phyloP scores from a whole-genome alignment of 768 basidiomycete genomes.

The Tulasnella sp. region DNA sequence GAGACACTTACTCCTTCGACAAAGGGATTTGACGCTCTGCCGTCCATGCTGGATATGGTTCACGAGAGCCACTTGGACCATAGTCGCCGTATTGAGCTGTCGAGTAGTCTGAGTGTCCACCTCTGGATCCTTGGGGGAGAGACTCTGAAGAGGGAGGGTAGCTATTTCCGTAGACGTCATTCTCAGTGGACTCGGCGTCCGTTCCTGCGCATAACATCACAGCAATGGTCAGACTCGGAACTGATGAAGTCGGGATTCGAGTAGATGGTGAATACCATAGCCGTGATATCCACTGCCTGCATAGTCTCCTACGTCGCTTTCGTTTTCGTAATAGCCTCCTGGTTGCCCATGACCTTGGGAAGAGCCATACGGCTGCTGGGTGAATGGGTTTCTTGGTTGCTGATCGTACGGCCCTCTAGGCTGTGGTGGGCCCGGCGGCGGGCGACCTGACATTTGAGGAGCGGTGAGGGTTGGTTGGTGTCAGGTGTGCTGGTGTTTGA shows the following conservation, averaged over 20 bases:
- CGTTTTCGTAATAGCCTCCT: constrained; percentile 68
- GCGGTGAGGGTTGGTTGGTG: not conserved
- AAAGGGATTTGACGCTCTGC: constrained; percentile 92
- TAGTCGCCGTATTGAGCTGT: constrained; percentile 74
- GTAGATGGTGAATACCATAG: constrained; percentile 56
- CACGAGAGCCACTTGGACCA: constrained; percentile 60
- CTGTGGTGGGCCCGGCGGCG: constrained; percentile 23
- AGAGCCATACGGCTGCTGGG: not conserved
- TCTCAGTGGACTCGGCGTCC: constrained; percentile 79
- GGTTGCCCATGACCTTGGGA: constrained; percentile 30
- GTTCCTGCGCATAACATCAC: constrained; percentile 39
- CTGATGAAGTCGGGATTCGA: constrained; percentile 49
- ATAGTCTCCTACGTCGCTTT: constrained; percentile 67
- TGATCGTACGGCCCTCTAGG: constrained; percentile 16
- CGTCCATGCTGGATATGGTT: constrained; percentile 95
- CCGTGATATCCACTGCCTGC: constrained; percentile 73
- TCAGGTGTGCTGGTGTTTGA: not conserved
- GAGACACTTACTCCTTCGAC: constrained; percentile 70
- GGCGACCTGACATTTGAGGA: constrained; percentile 17
- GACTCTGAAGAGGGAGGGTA: constrained; percentile 78
- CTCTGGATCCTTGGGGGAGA: constrained; percentile 42
- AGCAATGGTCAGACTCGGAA: constrained; percentile 47
- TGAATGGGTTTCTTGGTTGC: constrained; percentile 17
- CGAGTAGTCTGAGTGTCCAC: constrained; percentile 61
- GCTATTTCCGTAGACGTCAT: constrained; percentile 69